Base-by-base conservation (phyloP, 2,329 filamentous ascomycete species). In the Trichophyton schoenleinii region DNA sequence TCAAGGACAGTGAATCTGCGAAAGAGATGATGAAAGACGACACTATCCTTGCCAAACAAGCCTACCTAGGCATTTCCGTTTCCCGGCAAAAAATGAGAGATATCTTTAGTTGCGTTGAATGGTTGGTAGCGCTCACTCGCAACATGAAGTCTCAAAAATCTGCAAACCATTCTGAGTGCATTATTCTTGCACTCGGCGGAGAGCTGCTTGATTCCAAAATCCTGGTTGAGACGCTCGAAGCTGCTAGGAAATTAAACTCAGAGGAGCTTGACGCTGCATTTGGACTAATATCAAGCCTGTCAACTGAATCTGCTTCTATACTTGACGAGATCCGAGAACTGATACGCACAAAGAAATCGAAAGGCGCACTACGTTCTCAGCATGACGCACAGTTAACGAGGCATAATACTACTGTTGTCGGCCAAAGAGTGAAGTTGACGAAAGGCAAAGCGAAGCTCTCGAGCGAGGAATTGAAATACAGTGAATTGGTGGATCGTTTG, bases 301-400 rank as follows among this genome's bases (percentile, higher is more conserved):
- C 70, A 31, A 59, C 67, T 13, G 64, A 70, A 3, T 71, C 85
- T 13, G 65, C 69, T 36, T 69, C 71, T 8, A 71, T 83, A 22
- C 70, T 78, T n/a, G 68, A 72, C 25, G 72, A 80, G 55, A 74
- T 86, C 38, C 73, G 77, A 49, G 67, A 68, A 11, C 70, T 88
- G 4, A 68, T 79, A 22, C 68, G 73, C 38, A 73, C 73, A 49
- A 77, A 81, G 15, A 70, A 78, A 53, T 72, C 76, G 52, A 75
- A 78, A 8, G 77, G 76, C 42, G 73, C 78, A 3, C 79, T 95
- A 34, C 84, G 86, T 64, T 95, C 86, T 74, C 87, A 86, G 70
- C 88, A 94, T 71, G 86, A 86, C 67, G 80, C 87, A 9, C 85
- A 87, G 48, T 79, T 79, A 65, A 78, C 80, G 3, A 79, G 78